Base-by-base conservation (phyloP, 2,329 filamentous ascomycete species). In the Tolypocladium capitatum region DNA sequence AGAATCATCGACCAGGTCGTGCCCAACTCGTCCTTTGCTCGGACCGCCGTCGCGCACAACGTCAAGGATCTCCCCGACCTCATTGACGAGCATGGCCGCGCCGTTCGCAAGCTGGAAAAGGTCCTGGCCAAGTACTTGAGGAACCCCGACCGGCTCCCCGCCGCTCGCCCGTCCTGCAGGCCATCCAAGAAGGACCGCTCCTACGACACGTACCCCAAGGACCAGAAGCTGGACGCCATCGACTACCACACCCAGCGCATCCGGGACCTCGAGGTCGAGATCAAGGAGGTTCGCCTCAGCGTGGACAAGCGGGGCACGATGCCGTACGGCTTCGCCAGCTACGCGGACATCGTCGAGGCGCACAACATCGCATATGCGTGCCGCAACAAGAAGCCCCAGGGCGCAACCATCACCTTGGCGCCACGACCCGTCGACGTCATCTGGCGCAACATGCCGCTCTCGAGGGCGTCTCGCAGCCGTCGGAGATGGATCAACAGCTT, bases 251-350 rank as follows among this genome's bases (percentile, higher is more conserved):
- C 89, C 0, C 78, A 84, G 46, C 82, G 90, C 18, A 96, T 98
- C 60, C 81, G 81, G 55, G 75, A 83, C 43, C 74, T 98, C 33
- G 91, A 97, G 62, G 65, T 80, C 11, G 80, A 94, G 60, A 89
- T 98, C 65, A 87, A 85, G 60, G 81, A 92, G 52, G 84, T 90
- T 1, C 81, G 92, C 13, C 76, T 80, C 35, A 81, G 81, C 1
- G 81, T 98, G 8, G 91, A 97, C 65, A 88, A 83, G 63, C 81
- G 90, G 45, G 87, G 91, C 61, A 84, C 90, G 16, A 84, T 94
- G 76, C 76, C 87, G 0, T 98, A 90, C 60, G 92, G 92, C 0
- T 98, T 98, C 62, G 90, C 91, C 9, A 96, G 88, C 57, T 98
- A 92, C 68, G 81, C 91, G 38, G 83, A 83, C 38, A 94, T 98